Conservation (phyloP, 176 grass and related monocot genomes). For the Rhipidocladum racemiflorum region DNA sequence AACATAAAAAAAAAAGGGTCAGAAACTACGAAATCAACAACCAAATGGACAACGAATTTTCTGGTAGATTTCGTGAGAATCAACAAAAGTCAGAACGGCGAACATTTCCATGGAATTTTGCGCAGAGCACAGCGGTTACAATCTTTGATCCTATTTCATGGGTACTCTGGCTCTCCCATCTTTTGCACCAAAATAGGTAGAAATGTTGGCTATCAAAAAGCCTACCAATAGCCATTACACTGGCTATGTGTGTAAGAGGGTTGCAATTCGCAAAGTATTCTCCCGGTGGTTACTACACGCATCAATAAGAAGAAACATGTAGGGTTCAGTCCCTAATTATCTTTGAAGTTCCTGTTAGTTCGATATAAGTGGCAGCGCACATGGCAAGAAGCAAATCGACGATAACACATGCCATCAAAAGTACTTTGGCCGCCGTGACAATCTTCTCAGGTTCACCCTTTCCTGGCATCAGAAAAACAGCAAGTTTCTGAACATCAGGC, state of each 20-base stretch:
- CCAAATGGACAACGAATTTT: too few relatives aligned
- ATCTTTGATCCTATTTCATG: neutral
- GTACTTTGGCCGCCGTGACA: constrained; percentile 56
- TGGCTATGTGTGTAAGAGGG: neutral
- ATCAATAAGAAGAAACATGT: neutral
- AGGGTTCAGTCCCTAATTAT: constrained; percentile 11
- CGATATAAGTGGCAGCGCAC: neutral
- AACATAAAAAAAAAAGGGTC: too few relatives aligned
- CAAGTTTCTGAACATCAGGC: neutral
- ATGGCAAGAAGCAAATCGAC: neutral
- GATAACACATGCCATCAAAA: constrained; percentile 9
- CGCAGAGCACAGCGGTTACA: neutral
- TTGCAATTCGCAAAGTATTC: neutral
- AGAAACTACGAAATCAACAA: too few relatives aligned
- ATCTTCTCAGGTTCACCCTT: constrained; percentile 54
- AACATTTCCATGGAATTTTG: neutral
- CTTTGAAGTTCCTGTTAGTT: constrained; percentile 17
- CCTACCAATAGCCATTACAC: constrained; percentile 5
- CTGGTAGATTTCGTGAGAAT: too few relatives aligned
- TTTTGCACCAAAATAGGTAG: neutral
- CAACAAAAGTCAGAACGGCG: neutral
- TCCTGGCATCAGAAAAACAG: constrained; percentile 40
- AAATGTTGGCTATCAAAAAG: constrained; percentile 7
- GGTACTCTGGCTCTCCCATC: neutral
- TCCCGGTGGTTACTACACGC: constrained; percentile 27